Conservation (phyloP, 208 protist genomes). For the Wallacemonas collosoma region DNA sequence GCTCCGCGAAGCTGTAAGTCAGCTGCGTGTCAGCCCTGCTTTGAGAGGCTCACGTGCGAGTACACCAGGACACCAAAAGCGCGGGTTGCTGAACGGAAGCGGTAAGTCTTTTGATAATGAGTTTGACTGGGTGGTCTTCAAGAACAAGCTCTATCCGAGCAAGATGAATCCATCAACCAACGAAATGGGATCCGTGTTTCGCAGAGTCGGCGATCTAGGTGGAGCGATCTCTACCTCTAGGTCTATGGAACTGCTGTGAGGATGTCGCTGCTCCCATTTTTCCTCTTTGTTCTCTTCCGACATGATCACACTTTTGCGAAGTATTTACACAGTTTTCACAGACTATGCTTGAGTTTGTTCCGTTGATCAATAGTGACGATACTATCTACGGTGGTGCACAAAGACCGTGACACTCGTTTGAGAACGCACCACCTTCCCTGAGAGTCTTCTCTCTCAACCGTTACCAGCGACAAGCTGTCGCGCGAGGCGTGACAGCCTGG, state of each 20-base stretch:
- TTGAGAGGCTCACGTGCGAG: conserved; percentile 24
- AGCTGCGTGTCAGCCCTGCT: conserved; percentile 15
- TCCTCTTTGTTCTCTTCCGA: background rate
- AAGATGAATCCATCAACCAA: conserved; percentile 85
- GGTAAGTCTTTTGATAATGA: conserved; percentile 84
- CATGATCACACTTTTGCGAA: background rate
- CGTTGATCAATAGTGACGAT: no score
- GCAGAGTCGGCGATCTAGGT: conserved; percentile 79
- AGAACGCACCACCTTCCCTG: no score
- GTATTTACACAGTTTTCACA: background rate
- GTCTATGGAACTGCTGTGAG: conserved; percentile 61
- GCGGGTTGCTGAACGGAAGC: conserved; percentile 51
- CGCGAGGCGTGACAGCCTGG: no score
- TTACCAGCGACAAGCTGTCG: no score
- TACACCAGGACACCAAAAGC: conserved; percentile 37
- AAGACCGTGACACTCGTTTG: no score
- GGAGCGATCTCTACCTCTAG: conserved; percentile 76
- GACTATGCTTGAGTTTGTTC: no score
- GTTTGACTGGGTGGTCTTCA: conserved; percentile 83
- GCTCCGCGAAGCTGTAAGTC: background rate
- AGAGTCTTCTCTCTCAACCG: no score
- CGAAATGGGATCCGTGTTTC: conserved; percentile 87
- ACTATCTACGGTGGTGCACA: no score
- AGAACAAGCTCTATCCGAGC: conserved; percentile 78
- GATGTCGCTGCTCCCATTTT: conserved; percentile 15